These are phyloP conservation scores for Hirschioporus abietinus DNA, from an alignment of 768 basidiomycete genomes.

Conservation along the genomic window DNA sequence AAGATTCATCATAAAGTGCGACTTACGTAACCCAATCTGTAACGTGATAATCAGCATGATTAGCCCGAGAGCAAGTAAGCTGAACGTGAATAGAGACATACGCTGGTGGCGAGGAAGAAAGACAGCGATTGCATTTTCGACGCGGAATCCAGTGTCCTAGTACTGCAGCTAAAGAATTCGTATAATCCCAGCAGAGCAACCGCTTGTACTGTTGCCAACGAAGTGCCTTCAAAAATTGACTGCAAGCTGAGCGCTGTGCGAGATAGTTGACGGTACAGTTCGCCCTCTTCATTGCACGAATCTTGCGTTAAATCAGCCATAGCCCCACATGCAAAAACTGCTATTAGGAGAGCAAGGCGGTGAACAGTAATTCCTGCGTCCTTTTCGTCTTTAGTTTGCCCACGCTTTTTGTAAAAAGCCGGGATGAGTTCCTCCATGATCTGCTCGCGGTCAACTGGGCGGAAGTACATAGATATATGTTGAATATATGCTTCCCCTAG, in stretches of 20 bases:
- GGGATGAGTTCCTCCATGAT: slow-evolving; percentile 42
- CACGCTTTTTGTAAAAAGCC: slow-evolving; percentile 29
- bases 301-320: slow-evolving; percentile 23
- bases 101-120: not conserved
- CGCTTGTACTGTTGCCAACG: slow-evolving; percentile 36
- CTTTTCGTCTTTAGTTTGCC: not conserved
- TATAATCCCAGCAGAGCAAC: slow-evolving; percentile 29
- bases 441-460: slow-evolving; percentile 41
- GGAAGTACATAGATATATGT: slow-evolving; percentile 47
- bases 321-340: slow-evolving; percentile 19
- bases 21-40: not conserved
- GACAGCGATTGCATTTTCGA: not conserved
- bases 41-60: not conserved
- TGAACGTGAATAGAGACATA: not conserved
- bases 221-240: slow-evolving; percentile 33
- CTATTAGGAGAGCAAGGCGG: slow-evolving; percentile 17
- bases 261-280: slow-evolving; percentile 40
- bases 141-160: not conserved
- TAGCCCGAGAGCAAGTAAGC: too few species aligned
- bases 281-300: slow-evolving; percentile 31
- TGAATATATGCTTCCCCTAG: slow-evolving; percentile 44
- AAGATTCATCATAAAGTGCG: not conserved
- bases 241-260: slow-evolving; percentile 36
- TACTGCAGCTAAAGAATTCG: slow-evolving; percentile 15
- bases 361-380: slow-evolving; percentile 13